A percentile compares a stretch with the other conserved stretches of the same genome.
Conservation (phyloP, 2,329 filamentous ascomycete species). For the Calonectria pseudoreteaudii region DNA sequence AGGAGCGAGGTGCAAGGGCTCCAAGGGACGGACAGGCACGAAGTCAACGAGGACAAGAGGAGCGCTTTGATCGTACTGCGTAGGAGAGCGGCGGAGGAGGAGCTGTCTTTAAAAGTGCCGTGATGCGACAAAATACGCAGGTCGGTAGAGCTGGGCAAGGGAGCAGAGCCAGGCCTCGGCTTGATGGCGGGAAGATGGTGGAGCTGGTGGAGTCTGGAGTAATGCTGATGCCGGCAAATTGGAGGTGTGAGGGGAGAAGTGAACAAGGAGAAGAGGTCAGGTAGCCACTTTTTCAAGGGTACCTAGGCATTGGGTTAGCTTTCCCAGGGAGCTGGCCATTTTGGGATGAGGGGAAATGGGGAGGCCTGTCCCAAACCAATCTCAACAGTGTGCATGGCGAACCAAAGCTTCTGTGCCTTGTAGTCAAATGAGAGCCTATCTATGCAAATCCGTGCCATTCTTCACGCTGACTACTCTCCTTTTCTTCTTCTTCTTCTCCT, state of each 20-base stretch:
- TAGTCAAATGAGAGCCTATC: neutral
- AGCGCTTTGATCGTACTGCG: slow-evolving; percentile 16
- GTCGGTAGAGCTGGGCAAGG: neutral
- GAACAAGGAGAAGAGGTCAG: neutral
- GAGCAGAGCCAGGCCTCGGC: slow-evolving; percentile 21
- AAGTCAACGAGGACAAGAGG: slow-evolving; percentile 13
- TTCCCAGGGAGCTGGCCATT: neutral
- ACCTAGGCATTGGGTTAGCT: neutral
- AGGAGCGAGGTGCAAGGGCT: slow-evolving; percentile 5
- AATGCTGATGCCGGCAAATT: neutral
- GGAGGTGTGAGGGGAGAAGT: neutral
- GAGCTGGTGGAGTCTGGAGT: slow-evolving; percentile 21
- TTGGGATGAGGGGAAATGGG: slow-evolving; percentile 6
- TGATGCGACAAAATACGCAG: neutral
- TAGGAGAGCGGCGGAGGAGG: neutral
- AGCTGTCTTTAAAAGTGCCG: neutral
- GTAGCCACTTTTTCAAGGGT: slow-evolving; percentile 2
- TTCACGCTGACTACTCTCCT: no score
- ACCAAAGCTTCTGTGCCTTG: no score
- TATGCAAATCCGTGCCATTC: neutral
- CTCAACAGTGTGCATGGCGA: neutral
- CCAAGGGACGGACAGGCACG: slow-evolving; percentile 12
- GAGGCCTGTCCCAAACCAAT: neutral
- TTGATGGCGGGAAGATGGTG: slow-evolving; percentile 23
- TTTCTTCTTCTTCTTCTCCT: neutral